Evolutionary conservation across 2,329 filamentous ascomycete species (phyloP), one percentile per base, ranked within the genome.

Genomic region (Botryotinia calthae): DNA sequence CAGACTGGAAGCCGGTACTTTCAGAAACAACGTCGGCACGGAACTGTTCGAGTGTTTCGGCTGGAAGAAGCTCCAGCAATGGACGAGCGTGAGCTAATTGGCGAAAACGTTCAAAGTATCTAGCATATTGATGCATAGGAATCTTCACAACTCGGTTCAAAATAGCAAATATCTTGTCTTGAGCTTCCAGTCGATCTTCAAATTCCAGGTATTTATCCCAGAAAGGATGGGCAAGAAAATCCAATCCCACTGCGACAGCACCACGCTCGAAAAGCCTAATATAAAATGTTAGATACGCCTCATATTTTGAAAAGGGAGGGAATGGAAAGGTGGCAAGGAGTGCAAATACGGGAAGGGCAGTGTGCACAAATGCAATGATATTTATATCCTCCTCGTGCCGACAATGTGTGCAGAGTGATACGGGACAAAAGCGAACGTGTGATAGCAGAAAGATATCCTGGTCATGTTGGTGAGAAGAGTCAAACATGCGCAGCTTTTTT

Each of bases 161-260:
- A 72, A 99, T 93, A 58, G 89, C 89, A 78, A 97, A 97, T 71
- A 98, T 93, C 79, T 90, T 93, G 76, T 97, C 93, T 22, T 91
- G 89, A 0, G 92, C 90, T 79, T 97, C 94, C 75, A 95, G 86
- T 2, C 95, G 92, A 81, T 98, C 95, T 81, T 98, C 96, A 79
- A 97, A 98, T 81, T 98, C 96, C 76, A 99, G 89, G 80, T 97
- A 99, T 83, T 97, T 98, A 82, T 99, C 96, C 96, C 96, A 99
- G 84, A 99, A 98, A 1, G 94, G 94, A 81, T 98, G 94, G 2
- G 95, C 92, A 44, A 97, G 87, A 81, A 97, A 99, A 83, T 99
- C 96, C 28, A 98, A 87, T 25, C 96, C 96, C 58, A 97, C 94
- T 78, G 89, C 91, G 44, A 88, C 87, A 42, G 94, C 93, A 75